Evolutionary conservation across 2,329 filamentous ascomycete genomes (phyloP).

Genomic region (Pyricularia sp.): DNA sequence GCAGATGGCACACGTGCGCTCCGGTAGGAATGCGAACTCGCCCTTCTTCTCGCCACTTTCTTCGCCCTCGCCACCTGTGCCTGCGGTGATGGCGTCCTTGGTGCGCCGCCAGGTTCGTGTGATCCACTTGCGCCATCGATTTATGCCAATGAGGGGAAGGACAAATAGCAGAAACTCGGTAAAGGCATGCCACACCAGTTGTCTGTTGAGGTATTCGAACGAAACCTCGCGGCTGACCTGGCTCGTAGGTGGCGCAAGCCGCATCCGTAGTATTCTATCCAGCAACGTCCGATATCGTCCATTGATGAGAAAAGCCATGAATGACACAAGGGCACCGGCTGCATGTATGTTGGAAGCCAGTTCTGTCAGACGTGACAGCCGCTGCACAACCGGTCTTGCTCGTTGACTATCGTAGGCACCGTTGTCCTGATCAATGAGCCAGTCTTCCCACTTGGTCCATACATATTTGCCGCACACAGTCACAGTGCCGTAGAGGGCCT

Average conservation of each 20-base stretch:
- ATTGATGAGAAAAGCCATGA: slow-evolving; percentile 83
- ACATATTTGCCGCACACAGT: slow-evolving; percentile 83
- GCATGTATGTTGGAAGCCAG: slow-evolving; percentile 66
- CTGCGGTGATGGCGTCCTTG: slow-evolving; percentile 50
- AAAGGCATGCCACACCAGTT: slow-evolving; percentile 99
- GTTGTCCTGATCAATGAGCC: slow-evolving; percentile 68
- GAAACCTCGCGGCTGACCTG: slow-evolving; percentile 87
- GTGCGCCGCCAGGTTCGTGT: slow-evolving; percentile 76
- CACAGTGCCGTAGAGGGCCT: slow-evolving; percentile 71
- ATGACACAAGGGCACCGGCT: slow-evolving; percentile 71
- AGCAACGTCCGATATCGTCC: slow-evolving; percentile 86
- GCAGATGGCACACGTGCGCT: slow-evolving; percentile 93
- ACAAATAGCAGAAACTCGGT: slow-evolving; percentile 97
- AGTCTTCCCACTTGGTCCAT: slow-evolving; percentile 88
- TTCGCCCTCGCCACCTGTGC: slow-evolving; percentile 34
- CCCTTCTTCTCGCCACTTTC: slow-evolving; percentile 48
- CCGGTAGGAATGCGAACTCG: slow-evolving; percentile 77
- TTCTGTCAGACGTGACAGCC: slow-evolving; percentile 62
- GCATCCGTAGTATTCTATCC: slow-evolving; percentile 74
- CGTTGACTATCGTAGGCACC: slow-evolving; percentile 25
- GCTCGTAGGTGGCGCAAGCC: slow-evolving; percentile 74
- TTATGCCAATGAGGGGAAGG: slow-evolving; percentile 90
- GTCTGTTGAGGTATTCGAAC: slow-evolving; percentile 94
- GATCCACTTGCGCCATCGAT: slow-evolving; percentile 88
- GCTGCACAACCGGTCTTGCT: slow-evolving; percentile 29